Percentiles rank a stretch among this genome's conserved stretches.
phyloP scores from a whole-genome alignment of 2,329 filamentous ascomycete species.

The Nakataea oryzae region DNA sequence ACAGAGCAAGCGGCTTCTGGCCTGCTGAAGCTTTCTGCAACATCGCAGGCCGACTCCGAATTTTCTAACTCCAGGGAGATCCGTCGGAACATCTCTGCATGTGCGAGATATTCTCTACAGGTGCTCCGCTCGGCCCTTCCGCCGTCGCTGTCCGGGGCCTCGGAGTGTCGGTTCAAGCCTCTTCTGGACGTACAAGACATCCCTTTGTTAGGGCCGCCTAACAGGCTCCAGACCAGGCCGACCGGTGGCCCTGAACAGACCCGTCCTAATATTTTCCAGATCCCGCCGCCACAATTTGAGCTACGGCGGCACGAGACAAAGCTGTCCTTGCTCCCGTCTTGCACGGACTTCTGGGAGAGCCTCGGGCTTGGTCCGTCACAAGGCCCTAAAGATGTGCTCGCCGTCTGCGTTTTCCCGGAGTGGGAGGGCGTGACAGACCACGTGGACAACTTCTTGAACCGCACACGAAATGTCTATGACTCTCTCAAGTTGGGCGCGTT shows the following conservation, averaged over 20 bases:
- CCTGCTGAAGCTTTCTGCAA: background rate
- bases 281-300: slow-evolving; percentile 61
- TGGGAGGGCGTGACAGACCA: slow-evolving; percentile 52
- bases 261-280: slow-evolving; percentile 45
- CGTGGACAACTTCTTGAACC: slow-evolving; percentile 53
- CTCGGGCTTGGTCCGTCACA: slow-evolving; percentile 63
- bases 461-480: slow-evolving; percentile 63
- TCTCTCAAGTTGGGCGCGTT: slow-evolving; percentile 62
- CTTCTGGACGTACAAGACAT: slow-evolving; percentile 49
- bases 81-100: slow-evolving; percentile 29
- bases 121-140: slow-evolving; percentile 34
- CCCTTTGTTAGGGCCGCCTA: slow-evolving; percentile 40
- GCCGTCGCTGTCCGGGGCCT: slow-evolving; percentile 29
- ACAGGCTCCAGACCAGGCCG: slow-evolving; percentile 38
- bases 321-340: slow-evolving; percentile 64
- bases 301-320: slow-evolving; percentile 59
- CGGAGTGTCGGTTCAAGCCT: slow-evolving; percentile 31
- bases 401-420: slow-evolving; percentile 61
- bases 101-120: slow-evolving; percentile 36
- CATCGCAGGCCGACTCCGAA: slow-evolving; percentile 2
- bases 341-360: slow-evolving; percentile 72
- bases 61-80: slow-evolving; percentile 13
- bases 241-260: slow-evolving; percentile 34
- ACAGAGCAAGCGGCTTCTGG: slow-evolving; percentile 47
- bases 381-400: slow-evolving; percentile 60